Percentiles rank a stretch among this genome's conserved stretches.
Evolutionary conservation across 148 eudicot genomes (phyloP).

Genomic region (Nepenthes mirabilis): DNA sequence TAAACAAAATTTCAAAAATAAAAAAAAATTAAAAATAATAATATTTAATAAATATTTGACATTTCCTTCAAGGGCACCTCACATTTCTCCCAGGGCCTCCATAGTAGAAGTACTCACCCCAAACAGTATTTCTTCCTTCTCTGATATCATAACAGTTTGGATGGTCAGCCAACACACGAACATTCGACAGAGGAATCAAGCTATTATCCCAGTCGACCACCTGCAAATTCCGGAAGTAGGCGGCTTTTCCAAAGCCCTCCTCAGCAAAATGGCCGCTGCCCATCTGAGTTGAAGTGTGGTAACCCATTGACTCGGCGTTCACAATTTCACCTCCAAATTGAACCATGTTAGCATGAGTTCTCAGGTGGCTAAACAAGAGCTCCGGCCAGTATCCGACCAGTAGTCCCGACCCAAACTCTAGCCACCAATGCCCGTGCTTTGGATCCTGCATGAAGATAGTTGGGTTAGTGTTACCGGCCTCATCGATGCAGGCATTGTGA

Average conservation of each 20-base stretch:
- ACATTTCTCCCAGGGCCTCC: constrained; percentile 93
- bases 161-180: constrained; percentile 83
- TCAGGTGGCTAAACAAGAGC: constrained; percentile 66
- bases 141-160: constrained; percentile 77
- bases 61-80: constrained; percentile 32
- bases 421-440: constrained; percentile 98
- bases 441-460: constrained; percentile 54
- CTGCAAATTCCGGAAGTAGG: constrained; percentile 82
- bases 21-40: not conserved
- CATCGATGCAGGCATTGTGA: no score
- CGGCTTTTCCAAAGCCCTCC: constrained; percentile 82
- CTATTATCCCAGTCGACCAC: constrained; percentile 95
- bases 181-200: constrained; percentile 59
- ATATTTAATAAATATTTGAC: not conserved
- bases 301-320: constrained; percentile 57
- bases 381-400: constrained; percentile 95
- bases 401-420: constrained; percentile 66
- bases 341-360: constrained; percentile 74
- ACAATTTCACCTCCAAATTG: constrained; percentile 97
- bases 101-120: constrained; percentile 91
- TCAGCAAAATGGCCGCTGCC: constrained; percentile 90
- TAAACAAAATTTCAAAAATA: not conserved
- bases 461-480: not conserved
- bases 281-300: constrained; percentile 92
- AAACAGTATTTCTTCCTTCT: constrained; percentile 65